These are phyloP conservation scores for Globisporangium nodosum DNA, from an alignment of 352 stramenopile species.

Conservation along the genomic window DNA sequence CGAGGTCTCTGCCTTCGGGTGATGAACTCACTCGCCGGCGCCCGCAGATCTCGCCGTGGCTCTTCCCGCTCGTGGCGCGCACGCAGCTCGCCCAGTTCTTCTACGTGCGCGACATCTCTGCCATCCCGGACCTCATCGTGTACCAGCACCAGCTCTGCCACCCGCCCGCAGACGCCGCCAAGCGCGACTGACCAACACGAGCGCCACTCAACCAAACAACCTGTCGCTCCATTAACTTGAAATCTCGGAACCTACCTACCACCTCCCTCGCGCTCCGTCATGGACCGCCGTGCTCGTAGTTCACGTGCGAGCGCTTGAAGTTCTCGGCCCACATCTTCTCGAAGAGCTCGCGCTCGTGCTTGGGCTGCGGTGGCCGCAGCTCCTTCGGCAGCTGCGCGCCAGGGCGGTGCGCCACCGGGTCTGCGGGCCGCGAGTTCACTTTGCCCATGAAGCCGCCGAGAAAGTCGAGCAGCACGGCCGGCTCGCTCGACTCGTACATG, in stretches of 20 bases:
- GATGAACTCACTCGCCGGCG: background rate
- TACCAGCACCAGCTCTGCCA: conserved; percentile 63
- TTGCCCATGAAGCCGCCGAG: conserved; percentile 71
- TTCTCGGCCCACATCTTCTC: conserved; percentile 97
- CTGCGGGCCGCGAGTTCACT: conserved; percentile 68
- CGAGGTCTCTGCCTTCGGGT: too few relatives aligned
- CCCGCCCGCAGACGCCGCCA: conserved; percentile 1
- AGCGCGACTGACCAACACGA: conserved; percentile 9
- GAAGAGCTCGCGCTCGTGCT: conserved; percentile 92
- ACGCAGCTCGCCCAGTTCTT: conserved; percentile 47
- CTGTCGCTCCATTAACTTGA: conserved; percentile 9
- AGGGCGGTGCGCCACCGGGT: conserved; percentile 57
- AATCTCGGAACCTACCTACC: conserved; percentile 6
- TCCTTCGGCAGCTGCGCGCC: conserved; percentile 80
- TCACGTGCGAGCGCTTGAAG: conserved; percentile 88
- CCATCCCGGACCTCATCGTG: conserved; percentile 74
- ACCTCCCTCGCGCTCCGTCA: background rate
- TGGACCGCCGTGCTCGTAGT: conserved; percentile 29
- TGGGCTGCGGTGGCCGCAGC: conserved; percentile 89
- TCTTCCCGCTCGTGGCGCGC: conserved; percentile 56
- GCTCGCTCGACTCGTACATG: conserved; percentile 85
- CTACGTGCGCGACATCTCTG: conserved; percentile 66
- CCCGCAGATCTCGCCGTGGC: conserved; percentile 32
- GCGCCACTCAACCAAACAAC: conserved; percentile 3
- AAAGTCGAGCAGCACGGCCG: conserved; percentile 71